Conservation (phyloP, 331 rosid species). For the Acacia pycnantha region DNA sequence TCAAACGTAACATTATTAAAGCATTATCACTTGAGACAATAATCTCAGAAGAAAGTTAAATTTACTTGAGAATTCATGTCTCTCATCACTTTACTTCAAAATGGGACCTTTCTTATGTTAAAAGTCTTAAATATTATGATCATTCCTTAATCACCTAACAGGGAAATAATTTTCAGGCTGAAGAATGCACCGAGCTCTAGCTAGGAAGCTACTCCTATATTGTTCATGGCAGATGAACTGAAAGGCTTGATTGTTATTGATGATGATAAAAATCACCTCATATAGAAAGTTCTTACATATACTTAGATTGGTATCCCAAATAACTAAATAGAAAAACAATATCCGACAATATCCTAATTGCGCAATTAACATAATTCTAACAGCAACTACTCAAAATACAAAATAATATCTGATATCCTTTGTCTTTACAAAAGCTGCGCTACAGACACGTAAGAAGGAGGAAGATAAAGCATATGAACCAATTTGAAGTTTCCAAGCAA, state of each 20-base stretch:
- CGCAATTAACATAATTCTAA: too few relatives aligned
- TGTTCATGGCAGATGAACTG: neutral
- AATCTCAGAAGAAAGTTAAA: neutral
- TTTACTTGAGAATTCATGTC: conserved; percentile 13
- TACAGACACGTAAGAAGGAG: neutral
- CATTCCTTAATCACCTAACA: conserved; percentile 19
- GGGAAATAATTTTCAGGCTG: neutral
- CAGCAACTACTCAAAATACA: too few relatives aligned
- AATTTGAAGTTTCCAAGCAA: conserved; percentile 36
- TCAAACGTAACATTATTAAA: conserved; percentile 11
- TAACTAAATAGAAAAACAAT: too few relatives aligned
- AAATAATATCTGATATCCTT: too few relatives aligned
- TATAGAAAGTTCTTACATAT: too few relatives aligned
- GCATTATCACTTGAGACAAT: conserved; percentile 1
- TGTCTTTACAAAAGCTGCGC: too few relatives aligned
- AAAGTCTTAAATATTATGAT: conserved; percentile 12
- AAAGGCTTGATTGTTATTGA: too few relatives aligned
- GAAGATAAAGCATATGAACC: conserved; percentile 8
- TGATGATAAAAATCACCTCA: too few relatives aligned
- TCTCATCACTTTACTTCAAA: conserved; percentile 32
- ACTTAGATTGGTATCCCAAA: too few relatives aligned
- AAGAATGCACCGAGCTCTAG: neutral
- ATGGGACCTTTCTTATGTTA: conserved; percentile 28
- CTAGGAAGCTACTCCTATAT: neutral
- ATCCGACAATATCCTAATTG: too few relatives aligned